Evolutionary conservation across 192 early-diverging fungal genomes (phyloP).

Genomic region (Helicostylum pulchrum): DNA sequence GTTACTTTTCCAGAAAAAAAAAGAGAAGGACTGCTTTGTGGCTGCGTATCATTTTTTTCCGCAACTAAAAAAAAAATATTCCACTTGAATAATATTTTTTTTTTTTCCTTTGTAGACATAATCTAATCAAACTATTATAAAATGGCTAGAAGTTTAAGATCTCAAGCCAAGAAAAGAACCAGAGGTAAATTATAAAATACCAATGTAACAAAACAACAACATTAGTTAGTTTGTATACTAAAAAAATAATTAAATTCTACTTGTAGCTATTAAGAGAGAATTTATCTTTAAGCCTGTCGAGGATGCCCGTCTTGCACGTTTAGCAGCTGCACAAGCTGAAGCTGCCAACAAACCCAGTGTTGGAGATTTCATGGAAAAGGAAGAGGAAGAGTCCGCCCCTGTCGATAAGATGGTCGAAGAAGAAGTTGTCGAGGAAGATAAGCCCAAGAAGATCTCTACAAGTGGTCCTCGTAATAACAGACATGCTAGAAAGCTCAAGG

Average conservation of each 20-base stretch:
- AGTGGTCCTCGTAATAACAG: constrained; percentile 39
- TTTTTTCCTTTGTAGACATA: neutral
- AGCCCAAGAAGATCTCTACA: constrained; percentile 46
- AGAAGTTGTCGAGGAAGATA: constrained; percentile 11
- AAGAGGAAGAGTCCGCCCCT: constrained; percentile 11
- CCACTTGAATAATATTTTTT: neutral
- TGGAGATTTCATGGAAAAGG: constrained; percentile 17
- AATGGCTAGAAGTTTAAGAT: constrained; percentile 37
- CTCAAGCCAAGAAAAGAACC: constrained; percentile 27
- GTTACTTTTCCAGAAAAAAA: neutral
- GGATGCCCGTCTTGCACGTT: constrained; percentile 44
- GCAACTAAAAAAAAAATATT: constrained; percentile 13
- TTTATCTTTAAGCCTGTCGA: constrained; percentile 54
- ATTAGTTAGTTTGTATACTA: neutral
- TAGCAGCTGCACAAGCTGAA: constrained; percentile 36
- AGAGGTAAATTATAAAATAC: constrained; percentile 12
- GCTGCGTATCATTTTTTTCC: constrained; percentile 8
- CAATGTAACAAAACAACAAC: neutral
- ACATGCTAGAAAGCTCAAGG: constrained; percentile 20
- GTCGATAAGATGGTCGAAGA: constrained; percentile 32
- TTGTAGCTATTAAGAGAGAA: constrained; percentile 54
- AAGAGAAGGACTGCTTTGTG: neutral
- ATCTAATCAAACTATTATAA: constrained; percentile 4
- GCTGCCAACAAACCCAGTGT: constrained; percentile 26
- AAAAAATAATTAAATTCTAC: neutral